Evolutionary conservation across 129 eudicot genomes (phyloP).

Genomic region (Saussurea involucrata): DNA sequence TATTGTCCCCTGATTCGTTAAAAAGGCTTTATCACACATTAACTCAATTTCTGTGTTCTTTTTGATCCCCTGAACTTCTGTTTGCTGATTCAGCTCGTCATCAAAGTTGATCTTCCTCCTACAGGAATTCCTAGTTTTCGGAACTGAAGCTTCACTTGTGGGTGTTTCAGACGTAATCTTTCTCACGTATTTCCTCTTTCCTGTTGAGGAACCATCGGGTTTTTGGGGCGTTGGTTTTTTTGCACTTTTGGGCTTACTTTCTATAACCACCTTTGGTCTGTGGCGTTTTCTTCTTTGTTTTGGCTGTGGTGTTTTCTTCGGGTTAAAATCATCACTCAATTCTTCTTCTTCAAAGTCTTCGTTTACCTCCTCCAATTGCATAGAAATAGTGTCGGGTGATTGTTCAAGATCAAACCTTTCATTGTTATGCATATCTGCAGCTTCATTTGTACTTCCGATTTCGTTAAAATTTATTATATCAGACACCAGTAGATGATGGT

Average conservation of each 20-base stretch:
- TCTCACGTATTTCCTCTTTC: conserved; percentile 45
- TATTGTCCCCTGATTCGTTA: neutral
- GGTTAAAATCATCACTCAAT: conserved; percentile 27
- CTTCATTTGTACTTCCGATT: conserved; percentile 15
- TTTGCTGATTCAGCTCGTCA: conserved; percentile 7
- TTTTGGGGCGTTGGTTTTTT: conserved; percentile 44
- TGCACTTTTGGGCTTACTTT: conserved; percentile 52
- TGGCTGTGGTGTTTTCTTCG: conserved; percentile 51
- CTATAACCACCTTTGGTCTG: conserved; percentile 81
- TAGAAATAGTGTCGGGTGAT: conserved; percentile 29
- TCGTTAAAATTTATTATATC: neutral
- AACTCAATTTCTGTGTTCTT: neutral
- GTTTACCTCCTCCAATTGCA: conserved; percentile 35
- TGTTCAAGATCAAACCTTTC: conserved; percentile 15
- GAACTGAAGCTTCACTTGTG: neutral
- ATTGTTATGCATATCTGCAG: conserved; percentile 10
- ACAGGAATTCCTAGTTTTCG: conserved; percentile 42
- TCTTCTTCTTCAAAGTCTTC: conserved; percentile 58
- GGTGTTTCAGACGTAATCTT: conserved; percentile 25
- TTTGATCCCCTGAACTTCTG: neutral
- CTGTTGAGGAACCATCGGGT: conserved; percentile 28
- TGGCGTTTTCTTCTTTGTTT: conserved; percentile 66
- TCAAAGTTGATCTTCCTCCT: conserved; percentile 64
- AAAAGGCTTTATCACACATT: neutral
- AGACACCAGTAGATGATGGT: conserved; percentile 17